Evolutionary conservation across 2,329 filamentous ascomycete genomes (phyloP).

Genomic region (Myriosclerotinia scirpicola): DNA sequence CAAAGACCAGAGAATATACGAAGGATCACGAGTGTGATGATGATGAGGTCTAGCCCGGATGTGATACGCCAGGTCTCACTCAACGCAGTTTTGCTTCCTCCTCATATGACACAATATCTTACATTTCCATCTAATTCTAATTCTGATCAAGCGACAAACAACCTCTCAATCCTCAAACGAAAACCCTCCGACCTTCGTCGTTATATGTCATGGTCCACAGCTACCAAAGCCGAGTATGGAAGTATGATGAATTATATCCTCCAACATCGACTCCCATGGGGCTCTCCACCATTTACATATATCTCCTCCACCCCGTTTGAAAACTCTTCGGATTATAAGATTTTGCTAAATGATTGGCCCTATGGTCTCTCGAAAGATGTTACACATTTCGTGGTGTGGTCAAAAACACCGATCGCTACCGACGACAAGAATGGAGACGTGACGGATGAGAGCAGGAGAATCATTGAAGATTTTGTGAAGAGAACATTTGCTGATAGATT

Average conservation of each 20-base stretch:
- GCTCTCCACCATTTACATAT: slow-evolving; percentile 54
- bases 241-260: slow-evolving; percentile 79
- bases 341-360: slow-evolving; percentile 90
- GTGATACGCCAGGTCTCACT: background rate
- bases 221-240: slow-evolving; percentile 71
- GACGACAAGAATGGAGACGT: slow-evolving; percentile 70
- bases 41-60: background rate
- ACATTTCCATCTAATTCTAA: slow-evolving; percentile 9
- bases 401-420: slow-evolving; percentile 75
- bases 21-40: slow-evolving; percentile 17
- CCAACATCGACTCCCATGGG: slow-evolving; percentile 69
- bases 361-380: slow-evolving; percentile 70
- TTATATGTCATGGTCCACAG: slow-evolving; percentile 75
- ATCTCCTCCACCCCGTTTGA: slow-evolving; percentile 48
- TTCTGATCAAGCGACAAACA: slow-evolving; percentile 48
- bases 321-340: slow-evolving; percentile 59
- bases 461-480: slow-evolving; percentile 69
- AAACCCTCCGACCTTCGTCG: slow-evolving; percentile 76
- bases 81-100: background rate
- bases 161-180: slow-evolving; percentile 74
- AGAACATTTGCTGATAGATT: slow-evolving; percentile 65
- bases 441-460: slow-evolving; percentile 62
- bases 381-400: slow-evolving; percentile 90
- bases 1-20: background rate
- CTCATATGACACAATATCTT: slow-evolving; percentile 3